phyloP scores from a whole-genome alignment of 2,329 filamentous ascomycete genomes.

The Verticillium nonalfalfae region DNA sequence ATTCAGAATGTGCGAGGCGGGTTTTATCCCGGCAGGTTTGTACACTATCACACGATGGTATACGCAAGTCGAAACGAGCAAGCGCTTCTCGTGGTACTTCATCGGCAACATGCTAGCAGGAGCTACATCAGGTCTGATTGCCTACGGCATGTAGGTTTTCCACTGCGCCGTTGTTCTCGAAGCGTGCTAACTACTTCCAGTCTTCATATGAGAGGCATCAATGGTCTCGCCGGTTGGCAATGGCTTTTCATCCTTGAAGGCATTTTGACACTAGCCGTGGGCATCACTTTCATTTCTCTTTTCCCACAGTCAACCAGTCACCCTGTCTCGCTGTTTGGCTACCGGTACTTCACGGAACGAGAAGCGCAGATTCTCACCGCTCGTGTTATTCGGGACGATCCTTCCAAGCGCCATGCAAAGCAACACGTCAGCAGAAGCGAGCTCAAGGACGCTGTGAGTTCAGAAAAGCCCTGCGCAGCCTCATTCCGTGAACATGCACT shows the following conservation, averaged over 20 bases:
- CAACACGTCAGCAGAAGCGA: slow-evolving; percentile 22
- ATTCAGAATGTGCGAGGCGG: slow-evolving; percentile 22
- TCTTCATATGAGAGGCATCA: slow-evolving; percentile 24
- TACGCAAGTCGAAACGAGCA: slow-evolving; percentile 36
- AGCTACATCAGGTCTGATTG: slow-evolving; percentile 31
- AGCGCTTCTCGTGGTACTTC: slow-evolving; percentile 37
- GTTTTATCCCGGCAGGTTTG: slow-evolving; percentile 38
- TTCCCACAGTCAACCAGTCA: slow-evolving; percentile 21
- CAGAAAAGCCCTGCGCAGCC: not conserved
- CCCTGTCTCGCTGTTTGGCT: slow-evolving; percentile 21
- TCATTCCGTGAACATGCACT: not conserved
- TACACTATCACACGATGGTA: slow-evolving; percentile 43
- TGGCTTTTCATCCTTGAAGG: slow-evolving; percentile 29
- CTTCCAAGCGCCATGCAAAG: slow-evolving; percentile 23
- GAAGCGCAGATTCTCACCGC: slow-evolving; percentile 25
- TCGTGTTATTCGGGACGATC: slow-evolving; percentile 26
- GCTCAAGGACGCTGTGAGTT: slow-evolving; percentile 24
- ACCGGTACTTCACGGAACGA: slow-evolving; percentile 24
- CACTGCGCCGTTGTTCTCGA: too few species aligned
- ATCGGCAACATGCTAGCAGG: slow-evolving; percentile 35
- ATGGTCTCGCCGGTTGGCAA: slow-evolving; percentile 23
- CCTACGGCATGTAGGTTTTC: slow-evolving; percentile 28
- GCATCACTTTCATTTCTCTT: slow-evolving; percentile 20
- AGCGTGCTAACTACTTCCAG: slow-evolving; percentile 5
- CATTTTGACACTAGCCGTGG: slow-evolving; percentile 25